phyloP scores from a whole-genome alignment of 768 basidiomycete species.

The Amanita pseudoporphyria region DNA sequence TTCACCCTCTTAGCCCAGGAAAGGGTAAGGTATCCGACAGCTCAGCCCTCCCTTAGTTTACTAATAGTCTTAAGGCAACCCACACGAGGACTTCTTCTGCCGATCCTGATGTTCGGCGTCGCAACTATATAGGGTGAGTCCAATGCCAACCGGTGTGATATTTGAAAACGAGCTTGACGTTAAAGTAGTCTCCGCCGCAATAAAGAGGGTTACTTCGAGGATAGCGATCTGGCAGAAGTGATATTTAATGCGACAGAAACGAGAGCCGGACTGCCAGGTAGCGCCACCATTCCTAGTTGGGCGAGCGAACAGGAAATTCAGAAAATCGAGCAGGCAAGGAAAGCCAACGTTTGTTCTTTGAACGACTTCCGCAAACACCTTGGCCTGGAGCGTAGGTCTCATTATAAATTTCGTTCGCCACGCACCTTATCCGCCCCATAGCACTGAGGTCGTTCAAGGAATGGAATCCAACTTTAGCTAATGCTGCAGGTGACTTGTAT shows the following conservation, averaged over 20 bases:
- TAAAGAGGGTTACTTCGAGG: slow-evolving; percentile 14
- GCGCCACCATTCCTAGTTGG: background rate
- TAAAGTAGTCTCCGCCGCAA: slow-evolving; percentile 10
- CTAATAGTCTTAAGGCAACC: background rate
- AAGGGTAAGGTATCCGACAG: background rate
- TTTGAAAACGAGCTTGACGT: background rate
- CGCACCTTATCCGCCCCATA: slow-evolving; percentile 3
- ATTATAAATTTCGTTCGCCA: background rate
- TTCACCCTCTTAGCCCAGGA: background rate
- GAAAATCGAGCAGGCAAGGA: slow-evolving; percentile 11
- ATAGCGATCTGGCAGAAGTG: slow-evolving; percentile 14
- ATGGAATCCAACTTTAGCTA: slow-evolving; percentile 21
- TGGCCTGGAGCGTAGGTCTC: slow-evolving; percentile 13
- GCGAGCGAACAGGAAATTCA: slow-evolving; percentile 5
- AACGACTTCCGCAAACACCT: slow-evolving; percentile 15
- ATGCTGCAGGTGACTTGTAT: slow-evolving; percentile 20
- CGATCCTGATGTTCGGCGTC: slow-evolving; percentile 9
- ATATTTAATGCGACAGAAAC: slow-evolving; percentile 15
- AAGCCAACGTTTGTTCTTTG: slow-evolving; percentile 11
- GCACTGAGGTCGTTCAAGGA: slow-evolving; percentile 20
- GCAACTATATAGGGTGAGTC: slow-evolving; percentile 10
- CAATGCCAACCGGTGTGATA: too few species aligned
- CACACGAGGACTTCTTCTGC: background rate
- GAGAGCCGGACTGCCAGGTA: slow-evolving; percentile 8
- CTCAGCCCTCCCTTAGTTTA: background rate